These are phyloP conservation scores for Paramecium octaurelia DNA, from an alignment of 73 alveolate species.

Conservation along the genomic window DNA sequence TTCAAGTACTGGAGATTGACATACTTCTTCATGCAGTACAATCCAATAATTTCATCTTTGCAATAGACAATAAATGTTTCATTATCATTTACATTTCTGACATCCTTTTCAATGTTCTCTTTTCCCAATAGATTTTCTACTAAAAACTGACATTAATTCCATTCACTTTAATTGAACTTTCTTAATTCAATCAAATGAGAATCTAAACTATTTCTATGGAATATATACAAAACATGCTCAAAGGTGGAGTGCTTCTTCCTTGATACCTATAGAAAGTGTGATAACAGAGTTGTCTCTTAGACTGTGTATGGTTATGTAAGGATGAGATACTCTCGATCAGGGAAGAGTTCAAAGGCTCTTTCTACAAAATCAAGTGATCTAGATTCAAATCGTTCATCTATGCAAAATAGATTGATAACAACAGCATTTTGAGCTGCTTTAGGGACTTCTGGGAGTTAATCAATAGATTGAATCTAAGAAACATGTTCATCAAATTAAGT, in stretches of 20 bases:
- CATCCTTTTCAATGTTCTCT: neutral
- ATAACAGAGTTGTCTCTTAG: conserved; percentile 90
- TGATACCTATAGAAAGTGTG: conserved; percentile 81
- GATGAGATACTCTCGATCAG: conserved; percentile 95
- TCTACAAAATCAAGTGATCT: conserved; percentile 92
- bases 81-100: neutral
- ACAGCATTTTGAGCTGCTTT: conserved; percentile 94
- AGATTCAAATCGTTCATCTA: conserved; percentile 96
- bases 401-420: conserved; percentile 93
- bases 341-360: conserved; percentile 94
- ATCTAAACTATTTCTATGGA: conserved; percentile 90
- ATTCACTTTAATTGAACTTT: conserved; percentile 19
- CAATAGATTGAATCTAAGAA: conserved; percentile 79
- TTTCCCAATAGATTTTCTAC: neutral
- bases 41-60: conserved; percentile 87
- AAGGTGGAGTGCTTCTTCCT: conserved; percentile 92
- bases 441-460: conserved; percentile 96
- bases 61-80: conserved; percentile 76
- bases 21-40: conserved; percentile 86
- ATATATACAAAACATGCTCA: conserved; percentile 93
- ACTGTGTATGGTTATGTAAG: conserved; percentile 97
- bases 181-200: conserved; percentile 31
- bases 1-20: conserved; percentile 91
- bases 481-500: conserved; percentile 82
- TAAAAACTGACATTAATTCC: conserved; percentile 65